Conservation (phyloP, 176 grass and related monocot species). For the Alopecurus myosuroides region DNA sequence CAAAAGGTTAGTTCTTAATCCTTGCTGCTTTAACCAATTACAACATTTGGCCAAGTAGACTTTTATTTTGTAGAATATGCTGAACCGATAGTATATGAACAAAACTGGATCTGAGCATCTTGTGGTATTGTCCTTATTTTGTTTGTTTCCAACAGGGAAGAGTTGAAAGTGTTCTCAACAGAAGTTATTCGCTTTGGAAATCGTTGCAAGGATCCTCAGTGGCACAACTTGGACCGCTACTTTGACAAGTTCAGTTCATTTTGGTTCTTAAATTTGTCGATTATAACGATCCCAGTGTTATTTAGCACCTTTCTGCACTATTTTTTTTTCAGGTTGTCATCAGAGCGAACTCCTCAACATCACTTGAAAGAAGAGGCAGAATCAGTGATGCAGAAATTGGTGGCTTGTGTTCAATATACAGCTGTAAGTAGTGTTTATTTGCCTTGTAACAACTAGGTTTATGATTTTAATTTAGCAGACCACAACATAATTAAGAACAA, state of each 20-base stretch:
- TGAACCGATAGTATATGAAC: neutral
- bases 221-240: slow-evolving; percentile 96
- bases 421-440: slow-evolving; percentile 62
- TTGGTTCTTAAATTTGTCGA: slow-evolving; percentile 2
- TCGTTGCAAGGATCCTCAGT: slow-evolving; percentile 98
- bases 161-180: slow-evolving; percentile 87
- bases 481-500: neutral
- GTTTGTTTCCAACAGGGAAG: slow-evolving; percentile 66
- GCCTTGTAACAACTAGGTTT: slow-evolving; percentile 9
- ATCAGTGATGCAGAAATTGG: slow-evolving; percentile 76
- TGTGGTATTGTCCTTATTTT: slow-evolving; percentile 19
- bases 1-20: slow-evolving; percentile 69
- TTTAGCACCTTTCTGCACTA: neutral
- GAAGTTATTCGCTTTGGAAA: slow-evolving; percentile 97
- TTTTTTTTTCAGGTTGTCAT: slow-evolving; percentile 57
- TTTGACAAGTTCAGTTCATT: slow-evolving; percentile 77
- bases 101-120: neutral
- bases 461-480: slow-evolving; percentile 6
- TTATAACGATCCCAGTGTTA: slow-evolving; percentile 6
- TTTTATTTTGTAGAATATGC: slow-evolving; percentile 4
- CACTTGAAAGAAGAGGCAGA: slow-evolving; percentile 80
- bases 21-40: slow-evolving; percentile 2
- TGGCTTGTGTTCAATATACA: slow-evolving; percentile 79
- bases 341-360: slow-evolving; percentile 68
- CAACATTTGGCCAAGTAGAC: slow-evolving; percentile 1